Base-by-base conservation (phyloP, 1,139 yeast genomes). In the Yamadazyma pseudoaaseri region DNA sequence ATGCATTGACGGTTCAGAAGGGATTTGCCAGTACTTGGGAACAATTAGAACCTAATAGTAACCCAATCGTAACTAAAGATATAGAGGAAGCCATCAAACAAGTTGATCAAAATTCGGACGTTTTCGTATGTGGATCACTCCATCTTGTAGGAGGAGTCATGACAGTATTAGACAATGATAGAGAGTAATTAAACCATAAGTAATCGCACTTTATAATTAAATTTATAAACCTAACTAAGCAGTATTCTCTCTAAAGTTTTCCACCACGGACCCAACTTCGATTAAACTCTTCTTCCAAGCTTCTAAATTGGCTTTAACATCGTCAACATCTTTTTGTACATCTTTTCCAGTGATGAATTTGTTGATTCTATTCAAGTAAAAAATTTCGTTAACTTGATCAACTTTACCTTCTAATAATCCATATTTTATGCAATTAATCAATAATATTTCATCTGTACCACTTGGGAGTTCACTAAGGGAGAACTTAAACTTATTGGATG, bases 81-180 rank as follows among this genome's bases (percentile, higher is more conserved):
- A 86, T 94, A 30, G 96, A 92, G 56, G 70, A 76, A 26, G 66
- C 73, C 44, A 65, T 76, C 35, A 65, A 72, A 43, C 59, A 58
- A 50, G 76, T 53, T 54, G 73, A 58, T 40, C 60, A 58, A 13
- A 45, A 55, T 10, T 62, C 80, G 14, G 90, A 89, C 45, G 95
- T 89, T 1, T 82, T 89, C 61, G 97, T 89, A 1, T 86, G 95
- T 42, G 99, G 99, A 2, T 90, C 97, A 16, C 66, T 94, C 43
- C 96, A 90, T 57, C 66, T 94, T 36, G 96, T 92, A 8, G 98
- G 99, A 13, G 98, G 98, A 0, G 75, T 92, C 39, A 65, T 92
- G 32, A 92, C 89, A 2, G 97, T 90, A 5, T 65, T 86, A 33
- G 95, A 86, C 44, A 59, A 62, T 27, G 67, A 65, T 33, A 61